These are phyloP conservation scores for Hypoxylon rickii DNA, from an alignment of 495 filamentous ascomycete genomes.

Conservation along the genomic window DNA sequence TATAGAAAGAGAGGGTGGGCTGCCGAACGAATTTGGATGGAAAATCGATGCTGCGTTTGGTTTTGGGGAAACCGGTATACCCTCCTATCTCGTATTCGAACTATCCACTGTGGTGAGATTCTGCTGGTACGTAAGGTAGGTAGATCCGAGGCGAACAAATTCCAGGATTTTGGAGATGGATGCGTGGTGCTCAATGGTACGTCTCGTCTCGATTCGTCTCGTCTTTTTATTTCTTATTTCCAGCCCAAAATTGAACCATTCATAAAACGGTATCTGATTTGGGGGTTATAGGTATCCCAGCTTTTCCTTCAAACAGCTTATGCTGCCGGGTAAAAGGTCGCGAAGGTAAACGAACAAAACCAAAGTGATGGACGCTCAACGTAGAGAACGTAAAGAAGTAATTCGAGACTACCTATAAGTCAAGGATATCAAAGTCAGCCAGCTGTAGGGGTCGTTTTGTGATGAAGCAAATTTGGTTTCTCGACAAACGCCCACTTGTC, in stretches of 20 bases:
- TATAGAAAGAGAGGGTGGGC: conserved; percentile 9
- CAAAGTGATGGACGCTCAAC: conserved; percentile 24
- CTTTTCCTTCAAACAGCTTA: conserved; percentile 8
- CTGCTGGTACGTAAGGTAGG: conserved; percentile 15
- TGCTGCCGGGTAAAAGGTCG: conserved; percentile 17
- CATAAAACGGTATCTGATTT: conserved; percentile 5
- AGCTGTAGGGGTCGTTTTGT: conserved; percentile 11
- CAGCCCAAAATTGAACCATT: neutral
- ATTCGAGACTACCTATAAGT: conserved; percentile 26
- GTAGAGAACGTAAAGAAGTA: neutral
- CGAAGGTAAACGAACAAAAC: conserved; percentile 2
- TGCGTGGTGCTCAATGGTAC: too few species aligned
- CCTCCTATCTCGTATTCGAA: conserved; percentile 23
- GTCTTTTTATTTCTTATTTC: conserved; percentile 21
- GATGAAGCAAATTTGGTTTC: conserved; percentile 8
- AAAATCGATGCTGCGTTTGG: conserved; percentile 9
- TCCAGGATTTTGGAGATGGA: too few species aligned
- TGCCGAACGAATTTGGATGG: neutral
- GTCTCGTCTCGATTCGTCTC: too few species aligned
- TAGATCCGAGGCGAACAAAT: conserved; percentile 10
- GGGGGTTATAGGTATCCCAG: neutral
- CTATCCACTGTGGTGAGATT: conserved; percentile 11
- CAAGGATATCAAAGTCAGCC: conserved; percentile 22
- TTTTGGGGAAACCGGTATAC: conserved; percentile 8
- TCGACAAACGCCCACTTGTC: conserved; percentile 6